These are phyloP conservation scores for Puccinia coronata DNA, from an alignment of 1,284 basidiomycete genomes.

Conservation along the genomic window DNA sequence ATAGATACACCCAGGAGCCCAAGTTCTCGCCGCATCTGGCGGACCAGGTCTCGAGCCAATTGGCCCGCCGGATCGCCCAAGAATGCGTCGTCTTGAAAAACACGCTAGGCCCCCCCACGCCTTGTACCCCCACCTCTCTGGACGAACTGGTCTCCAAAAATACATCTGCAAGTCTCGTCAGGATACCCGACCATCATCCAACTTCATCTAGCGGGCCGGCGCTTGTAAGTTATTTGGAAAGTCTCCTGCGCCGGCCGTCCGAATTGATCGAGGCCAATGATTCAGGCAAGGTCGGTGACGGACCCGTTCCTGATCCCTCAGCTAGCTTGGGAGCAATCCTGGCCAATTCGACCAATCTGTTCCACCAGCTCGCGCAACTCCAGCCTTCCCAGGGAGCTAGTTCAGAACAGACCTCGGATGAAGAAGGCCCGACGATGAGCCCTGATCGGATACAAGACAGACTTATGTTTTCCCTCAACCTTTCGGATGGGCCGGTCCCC, in stretches of 20 bases:
- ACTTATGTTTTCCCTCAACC: conserved; percentile 31
- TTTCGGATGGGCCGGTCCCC: conserved; percentile 34
- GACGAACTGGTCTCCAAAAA: not conserved
- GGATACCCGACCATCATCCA: conserved; percentile 13
- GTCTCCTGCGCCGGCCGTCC: not conserved
- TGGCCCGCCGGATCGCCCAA: conserved; percentile 24
- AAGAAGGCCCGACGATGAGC: not conserved
- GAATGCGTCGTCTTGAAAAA: conserved; percentile 38
- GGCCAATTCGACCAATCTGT: not conserved
- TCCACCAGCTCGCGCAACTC: not conserved
- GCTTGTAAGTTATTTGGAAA: conserved; percentile 14
- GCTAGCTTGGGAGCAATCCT: conserved; percentile 12
- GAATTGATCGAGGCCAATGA: not conserved
- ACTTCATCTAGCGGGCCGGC: conserved; percentile 8
- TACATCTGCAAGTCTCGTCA: not conserved
- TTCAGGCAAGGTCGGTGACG: not conserved
- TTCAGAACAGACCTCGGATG: not conserved
- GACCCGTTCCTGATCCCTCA: not conserved
- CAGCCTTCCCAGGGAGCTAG: not conserved
- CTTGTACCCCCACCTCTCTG: not conserved
- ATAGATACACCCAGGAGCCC: conserved; percentile 34
- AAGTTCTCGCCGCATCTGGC: conserved; percentile 32
- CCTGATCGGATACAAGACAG: not conserved
- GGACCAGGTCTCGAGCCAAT: conserved; percentile 38
- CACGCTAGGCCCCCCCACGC: not conserved